Base-by-base conservation (phyloP, 2,329 filamentous ascomycete genomes). In the Fusarium mangiferae region DNA sequence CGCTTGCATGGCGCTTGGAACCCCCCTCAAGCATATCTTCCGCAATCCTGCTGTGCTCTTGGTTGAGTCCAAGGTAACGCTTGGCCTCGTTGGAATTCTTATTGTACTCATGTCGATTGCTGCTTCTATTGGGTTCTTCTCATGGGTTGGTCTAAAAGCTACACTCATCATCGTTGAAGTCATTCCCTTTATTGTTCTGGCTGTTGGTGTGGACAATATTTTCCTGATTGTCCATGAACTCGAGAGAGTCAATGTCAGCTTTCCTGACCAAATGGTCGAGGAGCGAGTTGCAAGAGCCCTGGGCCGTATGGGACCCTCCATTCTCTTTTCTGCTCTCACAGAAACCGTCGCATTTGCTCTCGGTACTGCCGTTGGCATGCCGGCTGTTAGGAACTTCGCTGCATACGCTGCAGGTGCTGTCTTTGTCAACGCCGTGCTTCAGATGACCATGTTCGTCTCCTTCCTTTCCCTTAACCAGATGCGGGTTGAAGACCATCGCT, bases 161-260 rank as follows among this genome's bases (percentile, higher is more conserved):
- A 99, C 96, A 0, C 86, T 99, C 75, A 99, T 99, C 79, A 99
- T 99, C 70, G 96, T 97, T 9, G 96, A 99, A 80, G 96, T 99
- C 70, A 99, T 99, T 74, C 96, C 96, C 0, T 99, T 99, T 83
- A 92, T 99, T 73, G 96, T 99, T 15, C 86, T 99, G 26, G 96
- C 96, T 18, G 95, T 99, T 35, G 96, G 96, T 51, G 97, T 99
- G 6, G 96, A 99, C 87, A 99, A 99, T 80, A 98, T 99, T 78
- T 99, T 99, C 84, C 86, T 99, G 63, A 98, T 99, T 67, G 96
- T 99, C 2, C 96, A 99, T 82, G 96, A 99, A 82, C 97, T 99
- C 68, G 96, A 99, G 81, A 90, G 96, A 36, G 93, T 98, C 80
- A 99, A 99, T 78, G 85, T 95, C 76, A 97, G 93, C 81, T 93